phyloP scores from a whole-genome alignment of 2,329 filamentous ascomycete species.

The Purpureocillium takamizusanense region DNA sequence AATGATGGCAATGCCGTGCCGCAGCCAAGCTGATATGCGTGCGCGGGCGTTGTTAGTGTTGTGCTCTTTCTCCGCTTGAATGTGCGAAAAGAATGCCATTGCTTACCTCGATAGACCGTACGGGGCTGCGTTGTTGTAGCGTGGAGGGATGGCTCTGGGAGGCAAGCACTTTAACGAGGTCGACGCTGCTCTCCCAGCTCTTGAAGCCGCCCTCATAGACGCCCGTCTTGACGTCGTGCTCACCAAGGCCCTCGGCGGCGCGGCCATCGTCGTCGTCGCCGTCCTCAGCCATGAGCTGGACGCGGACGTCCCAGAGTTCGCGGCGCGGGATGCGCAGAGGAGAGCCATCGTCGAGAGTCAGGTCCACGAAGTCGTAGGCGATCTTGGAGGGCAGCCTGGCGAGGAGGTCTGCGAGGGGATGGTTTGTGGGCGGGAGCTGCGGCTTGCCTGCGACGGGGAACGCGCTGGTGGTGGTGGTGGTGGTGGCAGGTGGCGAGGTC shows the following conservation, averaged over 20 bases:
- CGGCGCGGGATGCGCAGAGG: conserved; percentile 55
- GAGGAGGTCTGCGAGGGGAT: conserved; percentile 43
- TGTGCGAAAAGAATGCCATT: neutral
- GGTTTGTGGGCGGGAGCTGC: conserved; percentile 43
- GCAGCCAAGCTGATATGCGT: conserved; percentile 59
- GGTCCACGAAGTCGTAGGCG: conserved; percentile 53
- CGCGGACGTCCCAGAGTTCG: conserved; percentile 72
- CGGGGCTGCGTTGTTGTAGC: conserved; percentile 21
- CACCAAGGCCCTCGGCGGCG: conserved; percentile 41
- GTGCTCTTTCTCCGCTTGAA: no score
- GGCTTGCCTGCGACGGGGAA: conserved; percentile 56
- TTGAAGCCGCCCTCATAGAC: conserved; percentile 86
- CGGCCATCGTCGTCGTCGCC: conserved; percentile 31
- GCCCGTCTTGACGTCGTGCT: conserved; percentile 69
- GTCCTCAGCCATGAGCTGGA: conserved; percentile 72
- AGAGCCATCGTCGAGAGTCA: conserved; percentile 47
- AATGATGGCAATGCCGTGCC: conserved; percentile 68
- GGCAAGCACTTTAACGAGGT: conserved; percentile 62
- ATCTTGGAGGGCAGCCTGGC: conserved; percentile 61
- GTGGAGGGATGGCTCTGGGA: conserved; percentile 26
- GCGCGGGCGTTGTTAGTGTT: no score
- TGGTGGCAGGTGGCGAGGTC: conserved; percentile 1
- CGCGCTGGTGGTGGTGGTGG: conserved; percentile 29
- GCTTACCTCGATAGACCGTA: conserved; percentile 46
- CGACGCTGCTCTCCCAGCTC: conserved; percentile 80